Base-by-base conservation (phyloP, 2,329 filamentous ascomycete genomes). In the Penicillium crustosum region DNA sequence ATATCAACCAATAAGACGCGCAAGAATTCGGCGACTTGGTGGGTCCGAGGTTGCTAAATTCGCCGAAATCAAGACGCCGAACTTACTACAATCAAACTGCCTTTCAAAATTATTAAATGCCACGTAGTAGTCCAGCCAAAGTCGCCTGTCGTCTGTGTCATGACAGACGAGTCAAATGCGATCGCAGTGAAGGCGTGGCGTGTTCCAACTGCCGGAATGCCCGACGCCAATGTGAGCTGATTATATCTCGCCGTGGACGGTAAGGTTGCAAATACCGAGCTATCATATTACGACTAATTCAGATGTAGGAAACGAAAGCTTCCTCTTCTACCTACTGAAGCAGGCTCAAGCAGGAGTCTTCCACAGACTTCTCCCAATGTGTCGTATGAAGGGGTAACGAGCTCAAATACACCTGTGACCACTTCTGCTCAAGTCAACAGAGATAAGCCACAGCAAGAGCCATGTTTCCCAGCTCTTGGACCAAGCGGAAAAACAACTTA, bases 221-320 rank as follows among this genome's bases (percentile, higher is more conserved):
- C 8, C 31, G 41, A 19, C 38, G 47, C 25, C 42, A 57, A 25
- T 63, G 63, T 29, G 58, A 61, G 43, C 45, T 54, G 10, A 63
- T 61, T 29, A 31, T 59, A 19, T 64, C 63, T 36, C 61, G 49
- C 3, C 61, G 62, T 45, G 62, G 62, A 55, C 57, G 61, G 63
- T 63, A 61, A 29, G 55, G 5, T 31, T n/a, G n/a, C n/a, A 49
- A 7, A 31, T 21, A 43, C 23, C 10, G 19, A 43, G 58, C 36
- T 21, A 39, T 49, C 9, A 41, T 49, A 25, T 25, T 36, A 25
- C 35, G 23, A 42, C 47, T 51, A 36, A 58, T 35, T 15, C n/a
- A 7, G 15, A 19, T 39, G 6, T 15, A 60, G 44, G 33, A 57
- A 25, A 52, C 49, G 55, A 43, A 52, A 50, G 19, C 49, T 53